Conservation (phyloP, 2,329 filamentous ascomycete genomes). For the Cladosporium colombiae region DNA sequence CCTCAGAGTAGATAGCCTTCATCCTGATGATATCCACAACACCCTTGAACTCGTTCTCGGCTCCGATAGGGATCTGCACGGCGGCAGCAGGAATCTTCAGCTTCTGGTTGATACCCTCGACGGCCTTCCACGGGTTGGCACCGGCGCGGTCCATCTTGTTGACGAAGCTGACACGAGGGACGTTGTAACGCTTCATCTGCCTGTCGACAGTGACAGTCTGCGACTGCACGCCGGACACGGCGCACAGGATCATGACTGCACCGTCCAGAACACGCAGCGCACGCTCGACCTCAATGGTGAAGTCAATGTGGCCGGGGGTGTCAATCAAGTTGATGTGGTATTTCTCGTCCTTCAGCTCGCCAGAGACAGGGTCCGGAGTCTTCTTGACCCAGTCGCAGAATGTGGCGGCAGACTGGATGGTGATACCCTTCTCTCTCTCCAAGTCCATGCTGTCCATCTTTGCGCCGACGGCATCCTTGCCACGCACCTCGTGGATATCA, state of each 20-base stretch:
- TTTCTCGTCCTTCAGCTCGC: slow-evolving; percentile 79
- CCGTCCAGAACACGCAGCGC: slow-evolving; percentile 93
- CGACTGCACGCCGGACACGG: slow-evolving; percentile 93
- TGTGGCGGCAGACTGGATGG: slow-evolving; percentile 96
- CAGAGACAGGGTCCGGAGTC: slow-evolving; percentile 45
- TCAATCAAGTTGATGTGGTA: slow-evolving; percentile 99
- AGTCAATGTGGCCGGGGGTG: slow-evolving; percentile 97
- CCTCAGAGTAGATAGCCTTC: slow-evolving; percentile 92
- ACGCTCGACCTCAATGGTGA: slow-evolving; percentile 97
- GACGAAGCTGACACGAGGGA: slow-evolving; percentile 92
- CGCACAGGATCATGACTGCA: slow-evolving; percentile 97
- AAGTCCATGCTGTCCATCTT: slow-evolving; percentile 99
- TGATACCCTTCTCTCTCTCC: slow-evolving; percentile 97
- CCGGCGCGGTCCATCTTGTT: slow-evolving; percentile 99
- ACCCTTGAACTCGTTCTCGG: slow-evolving; percentile 87
- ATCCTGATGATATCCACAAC: slow-evolving; percentile 91
- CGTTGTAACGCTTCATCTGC: slow-evolving; percentile 98
- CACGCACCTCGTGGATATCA: slow-evolving; percentile 93
- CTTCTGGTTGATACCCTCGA: slow-evolving; percentile 97
- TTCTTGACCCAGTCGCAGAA: slow-evolving; percentile 96
- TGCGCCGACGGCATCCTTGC: slow-evolving; percentile 89
- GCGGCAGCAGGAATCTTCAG: slow-evolving; percentile 90
- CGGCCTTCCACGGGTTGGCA: slow-evolving; percentile 94
- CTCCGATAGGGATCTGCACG: slow-evolving; percentile 89
- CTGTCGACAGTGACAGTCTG: slow-evolving; percentile 98